Conservation (phyloP, 1,139 yeast species). For the Saccharomyces hybrid region DNA sequence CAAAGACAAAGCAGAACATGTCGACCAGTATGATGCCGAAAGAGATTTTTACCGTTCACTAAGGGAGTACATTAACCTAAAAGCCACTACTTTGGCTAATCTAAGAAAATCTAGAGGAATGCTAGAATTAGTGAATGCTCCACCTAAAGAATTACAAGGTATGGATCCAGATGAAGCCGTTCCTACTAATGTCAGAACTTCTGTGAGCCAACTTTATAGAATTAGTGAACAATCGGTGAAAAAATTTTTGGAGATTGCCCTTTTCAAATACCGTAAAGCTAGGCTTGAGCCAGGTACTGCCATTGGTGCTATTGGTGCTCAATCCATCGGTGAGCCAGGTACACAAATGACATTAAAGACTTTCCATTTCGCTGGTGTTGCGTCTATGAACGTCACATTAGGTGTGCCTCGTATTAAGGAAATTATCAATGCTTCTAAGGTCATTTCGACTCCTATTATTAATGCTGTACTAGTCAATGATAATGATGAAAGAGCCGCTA, state of each 20-base stretch:
- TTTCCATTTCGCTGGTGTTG: conserved; percentile 99
- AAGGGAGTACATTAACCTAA: conserved; percentile 50
- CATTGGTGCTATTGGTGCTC: conserved; percentile 98
- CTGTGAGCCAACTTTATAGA: conserved; percentile 68
- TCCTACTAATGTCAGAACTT: conserved; percentile 34
- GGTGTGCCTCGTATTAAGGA: conserved; percentile 99
- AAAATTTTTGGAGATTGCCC: conserved; percentile 69
- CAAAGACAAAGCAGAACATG: conserved; percentile 45
- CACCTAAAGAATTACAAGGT: conserved; percentile 36
- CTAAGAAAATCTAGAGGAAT: conserved; percentile 52
- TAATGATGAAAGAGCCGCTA: conserved; percentile 92
- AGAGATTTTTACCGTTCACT: conserved; percentile 73
- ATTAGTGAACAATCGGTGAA: conserved; percentile 54
- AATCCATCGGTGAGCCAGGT: conserved; percentile 98
- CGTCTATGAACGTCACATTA: conserved; percentile 95
- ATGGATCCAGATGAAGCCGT: conserved; percentile 43
- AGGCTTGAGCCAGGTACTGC: conserved; percentile 99
- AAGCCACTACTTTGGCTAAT: conserved; percentile 50
- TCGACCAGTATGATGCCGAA: conserved; percentile 81
- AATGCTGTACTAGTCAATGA: conserved; percentile 90
- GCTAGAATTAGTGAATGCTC: conserved; percentile 39
- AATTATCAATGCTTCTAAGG: conserved; percentile 93
- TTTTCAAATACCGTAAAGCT: conserved; percentile 78
- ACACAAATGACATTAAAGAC: conserved; percentile 98
- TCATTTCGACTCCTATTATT: conserved; percentile 92